These are phyloP conservation scores for Metschnikowia anglica DNA, from an alignment of 805 yeast species.

Conservation along the genomic window DNA sequence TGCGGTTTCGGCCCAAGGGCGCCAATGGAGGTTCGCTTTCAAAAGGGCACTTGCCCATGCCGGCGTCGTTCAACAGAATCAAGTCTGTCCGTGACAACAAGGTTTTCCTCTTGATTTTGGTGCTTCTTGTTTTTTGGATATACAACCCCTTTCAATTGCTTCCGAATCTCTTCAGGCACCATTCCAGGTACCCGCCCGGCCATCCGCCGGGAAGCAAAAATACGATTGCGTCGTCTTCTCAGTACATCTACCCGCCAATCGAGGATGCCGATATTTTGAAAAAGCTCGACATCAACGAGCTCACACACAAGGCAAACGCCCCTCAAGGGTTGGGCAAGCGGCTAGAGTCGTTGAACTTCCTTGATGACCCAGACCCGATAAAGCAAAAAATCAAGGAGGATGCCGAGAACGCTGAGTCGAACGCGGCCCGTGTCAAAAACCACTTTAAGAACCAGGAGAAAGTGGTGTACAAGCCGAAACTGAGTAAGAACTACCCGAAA, in stretches of 20 bases:
- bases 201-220: constrained; percentile 36
- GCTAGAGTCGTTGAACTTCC: constrained; percentile 40
- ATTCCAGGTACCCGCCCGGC: constrained; percentile 28
- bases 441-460: constrained; percentile 67
- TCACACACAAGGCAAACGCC: constrained; percentile 43
- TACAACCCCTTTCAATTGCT: constrained; percentile 10
- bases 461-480: constrained; percentile 45
- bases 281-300: constrained; percentile 50
- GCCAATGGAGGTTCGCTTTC: too few species aligned
- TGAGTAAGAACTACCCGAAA: constrained; percentile 50
- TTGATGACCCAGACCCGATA: constrained; percentile 42
- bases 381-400: constrained; percentile 42
- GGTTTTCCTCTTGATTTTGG: constrained; percentile 4
- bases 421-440: constrained; percentile 48
- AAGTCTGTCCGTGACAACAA: constrained; percentile 12
- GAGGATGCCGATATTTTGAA: constrained; percentile 65
- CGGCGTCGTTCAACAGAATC: constrained; percentile 9
- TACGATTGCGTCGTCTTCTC: constrained; percentile 46
- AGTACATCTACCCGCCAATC: constrained; percentile 69
- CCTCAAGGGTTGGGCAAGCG: constrained; percentile 29
- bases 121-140: constrained; percentile 16
- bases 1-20: constrained; percentile 21
- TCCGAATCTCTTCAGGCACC: not conserved
- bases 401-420: constrained; percentile 46
- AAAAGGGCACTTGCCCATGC: constrained; percentile 15